Conservation (phyloP, 441 rosid species). For the Gossypium lobatum region DNA sequence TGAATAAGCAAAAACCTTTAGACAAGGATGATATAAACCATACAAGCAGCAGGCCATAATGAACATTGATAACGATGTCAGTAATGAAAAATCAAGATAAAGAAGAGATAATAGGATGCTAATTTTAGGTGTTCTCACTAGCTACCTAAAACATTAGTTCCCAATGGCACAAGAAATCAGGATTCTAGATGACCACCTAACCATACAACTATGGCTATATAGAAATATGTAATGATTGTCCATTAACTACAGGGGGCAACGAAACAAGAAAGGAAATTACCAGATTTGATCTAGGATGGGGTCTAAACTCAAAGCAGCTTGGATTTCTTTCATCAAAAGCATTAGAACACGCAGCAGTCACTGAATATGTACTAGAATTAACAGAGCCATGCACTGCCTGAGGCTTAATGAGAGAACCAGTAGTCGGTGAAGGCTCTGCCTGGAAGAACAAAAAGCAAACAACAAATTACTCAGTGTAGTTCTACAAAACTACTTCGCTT, state of each 20-base stretch:
- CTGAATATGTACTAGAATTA: conserved; percentile 35
- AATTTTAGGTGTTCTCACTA: background rate
- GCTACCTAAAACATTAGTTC: background rate
- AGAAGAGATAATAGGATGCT: background rate
- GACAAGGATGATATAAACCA: conserved; percentile 19
- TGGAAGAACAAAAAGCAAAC: conserved; percentile 32
- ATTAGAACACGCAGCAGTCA: conserved; percentile 29
- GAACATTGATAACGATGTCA: conserved; percentile 9
- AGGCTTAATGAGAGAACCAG: conserved; percentile 72
- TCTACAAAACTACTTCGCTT: conserved; percentile 9
- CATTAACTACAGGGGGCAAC: background rate
- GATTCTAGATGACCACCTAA: background rate
- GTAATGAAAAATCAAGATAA: background rate
- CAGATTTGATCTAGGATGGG: conserved; percentile 52
- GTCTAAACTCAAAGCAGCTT: conserved; percentile 67
- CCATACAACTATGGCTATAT: background rate
- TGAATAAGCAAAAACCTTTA: conserved; percentile 44
- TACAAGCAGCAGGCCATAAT: conserved; percentile 9
- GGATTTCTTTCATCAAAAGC: conserved; percentile 40
- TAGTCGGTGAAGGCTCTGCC: conserved; percentile 92
- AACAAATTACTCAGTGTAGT: conserved; percentile 1
- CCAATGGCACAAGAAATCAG: background rate
- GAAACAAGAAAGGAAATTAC: conserved; percentile 29
- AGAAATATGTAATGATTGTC: background rate
- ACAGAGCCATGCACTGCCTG: conserved; percentile 38